phyloP scores from a whole-genome alignment of 768 basidiomycete species.

The Mycena indigotica region DNA sequence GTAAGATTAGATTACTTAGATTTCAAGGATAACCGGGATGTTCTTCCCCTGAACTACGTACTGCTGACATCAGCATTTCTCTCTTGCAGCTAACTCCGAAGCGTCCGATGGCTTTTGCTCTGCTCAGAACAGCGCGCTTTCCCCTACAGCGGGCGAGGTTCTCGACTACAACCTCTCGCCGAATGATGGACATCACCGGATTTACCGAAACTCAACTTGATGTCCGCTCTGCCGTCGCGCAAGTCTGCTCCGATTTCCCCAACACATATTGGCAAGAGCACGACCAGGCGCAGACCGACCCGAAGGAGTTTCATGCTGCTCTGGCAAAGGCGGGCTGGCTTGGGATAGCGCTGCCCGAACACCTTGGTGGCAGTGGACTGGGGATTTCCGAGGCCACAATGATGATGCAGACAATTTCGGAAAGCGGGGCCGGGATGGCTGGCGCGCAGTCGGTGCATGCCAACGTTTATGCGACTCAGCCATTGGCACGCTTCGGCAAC shows the following conservation, averaged over 20 bases:
- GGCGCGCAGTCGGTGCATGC: conserved; percentile 24
- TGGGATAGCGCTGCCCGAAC: conserved; percentile 18
- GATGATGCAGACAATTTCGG: conserved; percentile 25
- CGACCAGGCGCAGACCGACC: conserved; percentile 5
- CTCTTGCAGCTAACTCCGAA: too few relatives aligned
- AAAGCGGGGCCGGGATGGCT: conserved; percentile 22
- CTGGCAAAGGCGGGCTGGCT: conserved; percentile 15
- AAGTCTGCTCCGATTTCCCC: conserved; percentile 10
- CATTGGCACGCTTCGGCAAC: conserved; percentile 14
- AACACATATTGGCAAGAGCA: conserved; percentile 18
- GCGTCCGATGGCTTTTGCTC: too few relatives aligned
- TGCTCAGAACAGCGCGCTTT: too few relatives aligned
- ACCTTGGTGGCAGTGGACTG: conserved; percentile 18
- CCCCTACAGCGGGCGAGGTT: too few relatives aligned
- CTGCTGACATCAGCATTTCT: too few relatives aligned
- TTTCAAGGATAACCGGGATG: too few relatives aligned
- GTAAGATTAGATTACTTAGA: too few relatives aligned
- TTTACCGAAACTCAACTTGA: conserved; percentile 13
- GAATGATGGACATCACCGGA: conserved; percentile 1
- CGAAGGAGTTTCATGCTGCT: conserved; percentile 14
- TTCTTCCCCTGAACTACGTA: too few relatives aligned
- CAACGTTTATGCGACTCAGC: conserved; percentile 23
- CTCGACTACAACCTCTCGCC: not conserved
- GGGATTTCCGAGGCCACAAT: conserved; percentile 24
- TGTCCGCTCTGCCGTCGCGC: conserved; percentile 8